Evolutionary conservation across 2,329 filamentous ascomycete genomes (phyloP), one percentile per base, ranked within the genome.

Genomic region (Trichoderma sp.): DNA sequence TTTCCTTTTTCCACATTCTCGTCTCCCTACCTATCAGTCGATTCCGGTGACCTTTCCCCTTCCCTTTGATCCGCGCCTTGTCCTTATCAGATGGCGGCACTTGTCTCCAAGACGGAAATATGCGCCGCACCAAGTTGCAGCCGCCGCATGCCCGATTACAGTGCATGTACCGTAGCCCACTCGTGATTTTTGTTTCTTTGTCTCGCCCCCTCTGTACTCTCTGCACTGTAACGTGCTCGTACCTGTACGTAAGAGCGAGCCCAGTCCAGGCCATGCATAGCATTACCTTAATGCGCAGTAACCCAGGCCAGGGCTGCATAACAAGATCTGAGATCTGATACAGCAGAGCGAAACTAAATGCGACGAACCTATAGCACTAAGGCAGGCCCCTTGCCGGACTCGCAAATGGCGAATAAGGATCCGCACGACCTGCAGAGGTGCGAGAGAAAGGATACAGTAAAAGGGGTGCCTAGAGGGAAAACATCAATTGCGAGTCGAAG

Each of bases 291-390:
- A 59, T 50, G 55, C 66, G 63, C 30, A 66, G 30, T 36, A 32
- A 32, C 39, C 28, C 62, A 32, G 43, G 26, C n/a, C 63, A 30
- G 34, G 53, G 34, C 55, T 59, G 66, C 66, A 61, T 47, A 47
- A 59, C 66, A 50, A 68, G 66, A 68, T 68, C 66, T 68, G 66
- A 68, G 36, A 68, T 68, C 66, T 68, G 66, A 68, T 68, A 68
- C 43, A 61, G 66, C 55, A 47, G 36, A n/a, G n/a, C 15, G 13
- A 50, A 36, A 34, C 47, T 65, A 65, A 50, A 34, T 28, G 65
- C 53, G 65, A 57, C 65, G 53, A 57, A 68, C 53, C 15, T 59
- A 23, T 39, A 53, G 55, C 53, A 68, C 66, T 68, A 68, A 68
- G 20, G 64, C 64, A 57, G 50, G 59, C 59, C 59, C 32, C 59